These are phyloP conservation scores for Aspergillus nanangensis DNA, from an alignment of 495 filamentous ascomycete species.

Conservation along the genomic window DNA sequence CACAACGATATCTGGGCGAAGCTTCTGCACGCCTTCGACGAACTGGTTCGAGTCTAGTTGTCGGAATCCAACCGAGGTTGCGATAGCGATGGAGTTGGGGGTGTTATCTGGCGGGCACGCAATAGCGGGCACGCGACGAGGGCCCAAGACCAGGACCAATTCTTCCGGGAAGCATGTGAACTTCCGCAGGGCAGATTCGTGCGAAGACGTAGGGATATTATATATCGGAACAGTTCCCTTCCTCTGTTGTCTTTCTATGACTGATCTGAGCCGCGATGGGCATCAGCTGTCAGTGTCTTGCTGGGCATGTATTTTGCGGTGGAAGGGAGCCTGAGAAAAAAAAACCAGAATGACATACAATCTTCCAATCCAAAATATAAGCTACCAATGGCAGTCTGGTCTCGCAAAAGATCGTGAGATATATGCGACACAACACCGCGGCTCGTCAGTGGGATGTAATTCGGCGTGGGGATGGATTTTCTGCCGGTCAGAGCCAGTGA, in stretches of 20 bases:
- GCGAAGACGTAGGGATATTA: slow-evolving; percentile 30
- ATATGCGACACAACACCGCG: slow-evolving; percentile 83
- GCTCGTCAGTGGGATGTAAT: slow-evolving; percentile 73
- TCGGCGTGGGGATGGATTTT: slow-evolving; percentile 67
- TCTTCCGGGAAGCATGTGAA: slow-evolving; percentile 62
- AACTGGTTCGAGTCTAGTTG: slow-evolving; percentile 65
- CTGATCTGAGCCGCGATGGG: slow-evolving; percentile 47
- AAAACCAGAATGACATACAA: slow-evolving; percentile 54
- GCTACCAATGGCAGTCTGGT: slow-evolving; percentile 59
- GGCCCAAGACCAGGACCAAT: slow-evolving; percentile 66
- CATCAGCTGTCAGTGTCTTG: slow-evolving; percentile 22
- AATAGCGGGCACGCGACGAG: slow-evolving; percentile 74
- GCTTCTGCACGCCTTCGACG: slow-evolving; percentile 49
- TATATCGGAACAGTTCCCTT: slow-evolving; percentile 47
- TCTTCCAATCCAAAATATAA: slow-evolving; percentile 87
- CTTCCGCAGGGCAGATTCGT: slow-evolving; percentile 57
- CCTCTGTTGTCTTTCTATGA: slow-evolving; percentile 65
- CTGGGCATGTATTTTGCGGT: too few relatives aligned
- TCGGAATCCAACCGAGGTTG: slow-evolving; percentile 80
- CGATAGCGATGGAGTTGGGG: slow-evolving; percentile 64
- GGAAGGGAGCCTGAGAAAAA: not conserved
- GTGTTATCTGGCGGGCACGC: slow-evolving; percentile 68
- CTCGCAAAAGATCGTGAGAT: slow-evolving; percentile 73
- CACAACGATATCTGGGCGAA: slow-evolving; percentile 78
- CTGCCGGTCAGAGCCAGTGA: slow-evolving; percentile 56